A percentile compares a stretch with the other conserved stretches of the same genome.
Conservation (phyloP, 2,329 filamentous ascomycete genomes). For the Immersiporthe knoxdaviesiana region DNA sequence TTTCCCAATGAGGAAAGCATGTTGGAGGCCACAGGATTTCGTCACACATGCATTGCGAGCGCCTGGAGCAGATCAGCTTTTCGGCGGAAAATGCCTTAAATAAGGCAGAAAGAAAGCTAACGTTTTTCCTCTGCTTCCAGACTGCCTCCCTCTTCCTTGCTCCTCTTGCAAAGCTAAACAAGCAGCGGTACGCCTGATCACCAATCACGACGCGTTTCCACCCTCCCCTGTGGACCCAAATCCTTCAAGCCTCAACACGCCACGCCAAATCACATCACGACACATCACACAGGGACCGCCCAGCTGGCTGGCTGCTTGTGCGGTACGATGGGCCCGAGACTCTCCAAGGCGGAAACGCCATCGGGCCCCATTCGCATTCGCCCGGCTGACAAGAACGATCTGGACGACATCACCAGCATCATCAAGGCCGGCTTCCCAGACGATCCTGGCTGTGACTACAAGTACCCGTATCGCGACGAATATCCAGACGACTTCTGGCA, state of each 20-base stretch:
- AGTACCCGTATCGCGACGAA: background rate
- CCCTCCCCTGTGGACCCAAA: background rate
- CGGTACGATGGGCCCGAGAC: background rate
- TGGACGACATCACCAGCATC: background rate
- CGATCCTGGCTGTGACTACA: conserved; percentile 1
- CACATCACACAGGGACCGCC: background rate
- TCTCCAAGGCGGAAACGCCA: background rate
- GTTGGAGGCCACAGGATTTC: too few relatives aligned
- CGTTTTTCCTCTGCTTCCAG: too few relatives aligned
- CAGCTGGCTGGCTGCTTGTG: background rate
- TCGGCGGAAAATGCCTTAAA: background rate
- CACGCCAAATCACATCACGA: background rate
- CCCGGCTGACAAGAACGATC: background rate
- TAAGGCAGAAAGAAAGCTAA: background rate
- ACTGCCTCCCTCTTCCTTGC: background rate
- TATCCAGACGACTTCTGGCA: background rate
- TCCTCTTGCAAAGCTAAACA: background rate
- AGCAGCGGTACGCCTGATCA: background rate
- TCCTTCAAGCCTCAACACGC: background rate
- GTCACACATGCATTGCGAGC: background rate
- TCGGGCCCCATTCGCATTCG: background rate
- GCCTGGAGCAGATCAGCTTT: background rate
- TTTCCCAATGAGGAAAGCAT: background rate
- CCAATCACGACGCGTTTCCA: background rate
- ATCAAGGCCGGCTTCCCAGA: background rate